These are phyloP conservation scores for Inga leiocalycina DNA, from an alignment of 306 rosid genomes.

Conservation along the genomic window DNA sequence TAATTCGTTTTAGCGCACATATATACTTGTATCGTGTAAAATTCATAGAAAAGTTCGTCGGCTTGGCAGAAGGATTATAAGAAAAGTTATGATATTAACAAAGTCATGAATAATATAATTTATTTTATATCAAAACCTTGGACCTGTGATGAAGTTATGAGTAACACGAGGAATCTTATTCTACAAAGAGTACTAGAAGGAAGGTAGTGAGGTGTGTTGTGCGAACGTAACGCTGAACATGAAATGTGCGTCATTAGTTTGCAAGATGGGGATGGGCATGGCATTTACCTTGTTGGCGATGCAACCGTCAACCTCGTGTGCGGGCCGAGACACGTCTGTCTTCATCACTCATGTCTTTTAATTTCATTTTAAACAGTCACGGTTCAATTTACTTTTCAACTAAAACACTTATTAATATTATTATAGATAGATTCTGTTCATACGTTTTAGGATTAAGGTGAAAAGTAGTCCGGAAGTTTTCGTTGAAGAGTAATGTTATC, in stretches of 20 bases:
- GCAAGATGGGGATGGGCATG: neutral
- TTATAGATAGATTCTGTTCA: too few species aligned
- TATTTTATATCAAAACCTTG: too few species aligned
- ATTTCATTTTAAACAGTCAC: neutral
- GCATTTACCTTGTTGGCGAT: neutral
- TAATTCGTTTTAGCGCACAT: too few species aligned
- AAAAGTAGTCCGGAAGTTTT: too few species aligned
- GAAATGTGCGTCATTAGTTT: neutral
- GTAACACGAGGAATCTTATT: neutral
- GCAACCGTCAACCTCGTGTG: neutral
- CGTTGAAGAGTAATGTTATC: too few species aligned
- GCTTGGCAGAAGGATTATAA: neutral
- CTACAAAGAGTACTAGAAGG: neutral
- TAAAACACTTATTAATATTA: too few species aligned
- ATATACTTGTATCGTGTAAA: neutral
- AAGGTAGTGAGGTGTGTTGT: too few species aligned
- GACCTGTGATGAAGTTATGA: neutral
- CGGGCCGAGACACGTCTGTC: neutral
- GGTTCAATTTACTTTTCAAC: too few species aligned
- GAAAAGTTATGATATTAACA: too few species aligned
- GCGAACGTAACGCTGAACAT: neutral
- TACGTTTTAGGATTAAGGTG: too few species aligned
- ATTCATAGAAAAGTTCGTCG: neutral
- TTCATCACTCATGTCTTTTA: neutral
- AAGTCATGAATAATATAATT: too few species aligned